Evolutionary conservation across 2,329 filamentous ascomycete species (phyloP), one percentile per base, ranked within the genome.

Genomic region (Penicillium decumbens): DNA sequence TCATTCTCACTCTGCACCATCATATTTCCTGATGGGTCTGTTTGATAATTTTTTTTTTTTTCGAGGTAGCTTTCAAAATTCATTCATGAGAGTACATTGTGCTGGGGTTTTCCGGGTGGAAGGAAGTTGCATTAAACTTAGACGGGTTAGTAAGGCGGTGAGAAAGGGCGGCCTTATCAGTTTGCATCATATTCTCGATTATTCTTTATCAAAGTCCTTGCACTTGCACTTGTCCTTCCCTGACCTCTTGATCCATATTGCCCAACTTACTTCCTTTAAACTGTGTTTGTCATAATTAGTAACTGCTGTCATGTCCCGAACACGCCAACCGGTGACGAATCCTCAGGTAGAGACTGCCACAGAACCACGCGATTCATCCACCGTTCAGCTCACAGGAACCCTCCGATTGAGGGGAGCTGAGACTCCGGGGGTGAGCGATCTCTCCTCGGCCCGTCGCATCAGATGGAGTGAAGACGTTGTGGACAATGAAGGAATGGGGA

Each of bases 401-500:
- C 50, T 69, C 25, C 62, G 64, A 49, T 42, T 68, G 49, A 58
- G 65, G 41, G 65, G 57, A 8, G 66, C 65, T 27, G 57, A 61
- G 27, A 43, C 43, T 23, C 35, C 48, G 12, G 33, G 27, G 25
- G 49, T 45, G 15, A 46, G 46, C 32, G 55, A 57, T 46, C 54
- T 47, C 28, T 53, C 73, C 0, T 71, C 72, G 24, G 69, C 75
- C 15, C 78, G 85, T 45, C 83, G 82, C 42, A 93, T 98, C 48
- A 85, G 88, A 69, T 98, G 93, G 93, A 89, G 89, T 6, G 88
- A 93, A 64, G 87, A 89, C 64, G 91, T 96, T 6, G 78, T 98
- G 2, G 91, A 98, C 72, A 98, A 98, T 65, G 93, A 98, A 72
- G 89, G 89, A 3, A 80, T 97, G 69, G 90, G 90, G 6, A 88